A percentile compares a stretch with the other conserved stretches of the same genome.
phyloP scores from a whole-genome alignment of 768 basidiomycete species.

The Leccinum incarnatum region DNA sequence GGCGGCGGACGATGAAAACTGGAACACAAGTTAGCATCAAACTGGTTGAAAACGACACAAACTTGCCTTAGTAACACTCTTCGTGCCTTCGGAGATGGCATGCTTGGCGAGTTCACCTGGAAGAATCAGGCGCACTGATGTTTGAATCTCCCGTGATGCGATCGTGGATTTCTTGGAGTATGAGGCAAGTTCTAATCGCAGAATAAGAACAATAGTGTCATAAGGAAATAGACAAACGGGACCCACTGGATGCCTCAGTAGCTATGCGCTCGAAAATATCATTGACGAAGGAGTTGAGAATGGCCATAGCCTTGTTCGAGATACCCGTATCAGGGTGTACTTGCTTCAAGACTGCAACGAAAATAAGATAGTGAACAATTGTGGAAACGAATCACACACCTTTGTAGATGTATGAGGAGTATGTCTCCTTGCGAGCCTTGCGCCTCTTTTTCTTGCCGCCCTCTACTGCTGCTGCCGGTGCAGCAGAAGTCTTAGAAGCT shows the following conservation, averaged over 20 bases:
- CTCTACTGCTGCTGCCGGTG: conserved; percentile 50
- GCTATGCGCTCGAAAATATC: conserved; percentile 94
- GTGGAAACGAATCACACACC: conserved; percentile 37
- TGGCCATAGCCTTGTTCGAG: conserved; percentile 95
- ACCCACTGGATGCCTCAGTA: conserved; percentile 81
- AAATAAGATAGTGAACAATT: conserved; percentile 1
- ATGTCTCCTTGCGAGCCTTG: conserved; percentile 89
- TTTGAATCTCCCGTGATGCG: conserved; percentile 98
- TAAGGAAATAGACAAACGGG: background rate
- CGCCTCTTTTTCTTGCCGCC: conserved; percentile 87
- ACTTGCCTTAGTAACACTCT: conserved; percentile 61
- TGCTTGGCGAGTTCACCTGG: conserved; percentile 98
- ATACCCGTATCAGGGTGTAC: conserved; percentile 99
- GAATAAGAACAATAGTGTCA: background rate
- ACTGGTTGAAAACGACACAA: background rate
- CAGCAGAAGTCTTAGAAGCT: conserved; percentile 57
- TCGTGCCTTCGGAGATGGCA: conserved; percentile 94
- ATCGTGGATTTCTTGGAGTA: conserved; percentile 99
- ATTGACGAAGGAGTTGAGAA: conserved; percentile 90
- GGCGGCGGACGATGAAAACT: conserved; percentile 48
- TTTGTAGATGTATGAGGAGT: conserved; percentile 95
- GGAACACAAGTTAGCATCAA: background rate
- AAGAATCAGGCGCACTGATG: conserved; percentile 90
- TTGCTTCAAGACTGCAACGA: conserved; percentile 78
- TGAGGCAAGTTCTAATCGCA: conserved; percentile 74